Percentiles rank a stretch among this genome's conserved stretches.
These are phyloP conservation scores for Cercospora sp. DNA, from an alignment of 2,329 filamentous ascomycete species.

Conservation along the genomic window DNA sequence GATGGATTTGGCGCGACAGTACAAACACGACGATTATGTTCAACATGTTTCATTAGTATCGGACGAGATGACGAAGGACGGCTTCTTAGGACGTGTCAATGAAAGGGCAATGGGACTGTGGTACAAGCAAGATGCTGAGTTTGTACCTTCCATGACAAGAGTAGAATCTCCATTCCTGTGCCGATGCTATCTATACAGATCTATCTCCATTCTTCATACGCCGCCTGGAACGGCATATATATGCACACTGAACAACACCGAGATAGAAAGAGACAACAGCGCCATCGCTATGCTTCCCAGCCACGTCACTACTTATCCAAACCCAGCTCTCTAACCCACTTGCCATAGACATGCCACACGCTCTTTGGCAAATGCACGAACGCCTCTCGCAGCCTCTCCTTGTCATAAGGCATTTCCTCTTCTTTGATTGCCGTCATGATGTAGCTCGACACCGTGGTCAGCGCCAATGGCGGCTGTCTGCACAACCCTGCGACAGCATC, in stretches of 20 bases:
- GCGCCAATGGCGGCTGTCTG: slow-evolving; percentile 61
- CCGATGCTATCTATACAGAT: background rate
- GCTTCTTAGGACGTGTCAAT: background rate
- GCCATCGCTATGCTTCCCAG: slow-evolving; percentile 2
- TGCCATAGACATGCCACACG: slow-evolving; percentile 21
- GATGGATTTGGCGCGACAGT: background rate
- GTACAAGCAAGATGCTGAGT: background rate
- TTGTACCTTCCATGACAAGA: background rate
- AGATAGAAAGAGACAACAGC: background rate
- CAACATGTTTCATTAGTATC: background rate
- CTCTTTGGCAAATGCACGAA: slow-evolving; percentile 31
- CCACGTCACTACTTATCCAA: slow-evolving; percentile 8
- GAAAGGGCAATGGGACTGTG: background rate
- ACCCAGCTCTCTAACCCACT: slow-evolving; percentile 8
- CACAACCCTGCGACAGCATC: slow-evolving; percentile 56
- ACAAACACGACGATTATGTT: background rate
- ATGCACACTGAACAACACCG: background rate
- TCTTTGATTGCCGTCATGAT: slow-evolving; percentile 58
- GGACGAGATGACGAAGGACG: background rate
- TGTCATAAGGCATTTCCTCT: slow-evolving; percentile 55
- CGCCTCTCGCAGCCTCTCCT: slow-evolving; percentile 29
- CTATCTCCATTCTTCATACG: background rate
- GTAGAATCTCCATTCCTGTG: background rate
- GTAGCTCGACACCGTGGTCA: slow-evolving; percentile 58
- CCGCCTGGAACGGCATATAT: background rate